Percentiles rank a stretch among this genome's conserved stretches.
Conservation (phyloP, 108 stramenopile species). For the Skeletonema marinoi region DNA sequence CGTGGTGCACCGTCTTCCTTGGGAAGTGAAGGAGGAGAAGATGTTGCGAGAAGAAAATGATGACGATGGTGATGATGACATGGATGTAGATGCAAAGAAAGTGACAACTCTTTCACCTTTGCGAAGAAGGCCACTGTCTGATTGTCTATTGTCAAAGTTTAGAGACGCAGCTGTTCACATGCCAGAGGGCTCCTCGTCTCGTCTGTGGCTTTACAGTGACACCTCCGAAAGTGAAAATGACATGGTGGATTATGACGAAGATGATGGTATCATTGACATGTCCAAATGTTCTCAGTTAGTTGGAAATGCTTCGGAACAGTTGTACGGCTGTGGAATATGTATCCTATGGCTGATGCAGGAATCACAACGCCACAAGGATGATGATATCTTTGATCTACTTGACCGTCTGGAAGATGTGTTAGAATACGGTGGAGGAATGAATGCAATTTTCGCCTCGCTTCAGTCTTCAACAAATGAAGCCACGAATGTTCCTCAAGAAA, state of each 20-base stretch:
- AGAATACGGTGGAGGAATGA: conserved; percentile 62
- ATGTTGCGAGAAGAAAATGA: conserved; percentile 11
- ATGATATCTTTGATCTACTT: conserved; percentile 61
- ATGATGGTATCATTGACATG: conserved; percentile 78
- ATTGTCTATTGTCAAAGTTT: conserved; percentile 29
- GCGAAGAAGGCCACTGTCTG: conserved; percentile 34
- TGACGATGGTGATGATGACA: conserved; percentile 2
- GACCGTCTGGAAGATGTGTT: conserved; percentile 55
- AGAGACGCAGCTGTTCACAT: conserved; percentile 41
- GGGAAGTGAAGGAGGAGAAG: conserved; percentile 54
- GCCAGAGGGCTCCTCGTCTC: conserved; percentile 67
- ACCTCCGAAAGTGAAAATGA: conserved; percentile 11
- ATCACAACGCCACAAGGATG: conserved; percentile 46
- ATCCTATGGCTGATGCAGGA: conserved; percentile 67
- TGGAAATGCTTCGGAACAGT: conserved; percentile 67
- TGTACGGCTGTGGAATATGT: conserved; percentile 83
- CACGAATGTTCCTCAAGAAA: conserved; percentile 3
- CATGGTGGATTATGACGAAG: conserved; percentile 59
- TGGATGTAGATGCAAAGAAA: conserved; percentile 38
- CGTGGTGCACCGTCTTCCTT: conserved; percentile 85
- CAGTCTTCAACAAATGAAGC: not conserved
- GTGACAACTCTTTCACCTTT: conserved; percentile 50
- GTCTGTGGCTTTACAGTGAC: conserved; percentile 55
- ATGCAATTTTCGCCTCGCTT: conserved; percentile 29
- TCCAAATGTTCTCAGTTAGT: conserved; percentile 81